phyloP scores from a whole-genome alignment of 305 asterid species.

The Solanum hybrid region DNA sequence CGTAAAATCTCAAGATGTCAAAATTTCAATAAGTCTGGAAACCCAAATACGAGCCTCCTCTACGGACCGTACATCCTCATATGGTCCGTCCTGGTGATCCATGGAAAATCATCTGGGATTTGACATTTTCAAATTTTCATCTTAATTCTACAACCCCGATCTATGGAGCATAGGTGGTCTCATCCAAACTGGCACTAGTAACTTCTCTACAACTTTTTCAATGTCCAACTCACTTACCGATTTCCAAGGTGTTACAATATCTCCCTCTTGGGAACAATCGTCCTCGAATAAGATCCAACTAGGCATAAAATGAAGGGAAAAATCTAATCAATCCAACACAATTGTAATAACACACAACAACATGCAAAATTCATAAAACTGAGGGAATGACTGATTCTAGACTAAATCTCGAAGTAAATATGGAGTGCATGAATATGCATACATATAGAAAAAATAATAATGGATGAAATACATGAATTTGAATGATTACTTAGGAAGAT shows the following conservation, averaged over 20 bases:
- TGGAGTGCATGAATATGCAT: too few species aligned
- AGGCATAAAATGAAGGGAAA: not conserved
- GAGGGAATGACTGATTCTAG: too few species aligned
- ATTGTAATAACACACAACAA: not conserved
- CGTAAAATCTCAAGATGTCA: too few species aligned
- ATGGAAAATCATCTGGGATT: not conserved
- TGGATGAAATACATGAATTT: too few species aligned
- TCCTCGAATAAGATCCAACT: not conserved
- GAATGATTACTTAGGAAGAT: too few species aligned
- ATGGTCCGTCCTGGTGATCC: not conserved
- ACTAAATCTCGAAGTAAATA: too few species aligned
- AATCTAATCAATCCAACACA: not conserved
- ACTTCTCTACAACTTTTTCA: too few species aligned
- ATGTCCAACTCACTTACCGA: not conserved
- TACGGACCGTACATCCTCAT: not conserved
- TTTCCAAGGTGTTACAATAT: not conserved
- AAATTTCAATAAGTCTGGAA: too few species aligned
- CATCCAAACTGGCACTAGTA: not conserved
- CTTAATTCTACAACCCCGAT: not conserved
- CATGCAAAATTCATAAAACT: not conserved
- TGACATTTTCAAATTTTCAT: not conserved
- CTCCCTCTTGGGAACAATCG: too few species aligned
- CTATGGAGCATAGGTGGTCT: not conserved
- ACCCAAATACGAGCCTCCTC: too few species aligned
- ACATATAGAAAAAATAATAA: too few species aligned